phyloP scores from a whole-genome alignment of 257 asterid genomes.

The Rhazya stricta region DNA sequence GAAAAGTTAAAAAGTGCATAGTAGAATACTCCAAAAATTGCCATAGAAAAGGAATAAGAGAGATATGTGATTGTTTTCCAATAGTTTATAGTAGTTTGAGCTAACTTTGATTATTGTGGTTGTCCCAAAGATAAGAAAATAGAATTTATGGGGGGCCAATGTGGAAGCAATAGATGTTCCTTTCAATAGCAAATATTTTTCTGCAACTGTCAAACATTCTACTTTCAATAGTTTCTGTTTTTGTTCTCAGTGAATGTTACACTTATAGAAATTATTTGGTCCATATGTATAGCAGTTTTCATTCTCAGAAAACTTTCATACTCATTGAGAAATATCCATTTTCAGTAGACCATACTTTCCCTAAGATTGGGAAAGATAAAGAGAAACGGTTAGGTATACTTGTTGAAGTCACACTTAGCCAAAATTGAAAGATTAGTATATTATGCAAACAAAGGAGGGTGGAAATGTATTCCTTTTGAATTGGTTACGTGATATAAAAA shows the following conservation, averaged over 20 bases:
- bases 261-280: not conserved
- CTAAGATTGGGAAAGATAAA: not conserved
- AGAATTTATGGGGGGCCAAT: too few relatives aligned
- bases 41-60: not conserved
- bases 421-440: not conserved
- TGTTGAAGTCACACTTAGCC: not conserved
- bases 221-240: not conserved
- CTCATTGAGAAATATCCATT: not conserved
- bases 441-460: not conserved
- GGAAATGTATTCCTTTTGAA: not conserved
- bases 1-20: not conserved
- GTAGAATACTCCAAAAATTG: not conserved
- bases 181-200: too few relatives aligned
- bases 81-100: not conserved
- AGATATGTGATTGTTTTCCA: not conserved
- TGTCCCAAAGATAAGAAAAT: too few relatives aligned
- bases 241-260: not conserved
- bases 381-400: not conserved
- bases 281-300: not conserved
- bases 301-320: not conserved
- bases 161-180: too few relatives aligned
- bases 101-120: not conserved
- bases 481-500: not conserved
- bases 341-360: not conserved
- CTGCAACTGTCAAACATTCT: too few relatives aligned